phyloP scores from a whole-genome alignment of 768 basidiomycete species.

The Glaciozyma martinii region DNA sequence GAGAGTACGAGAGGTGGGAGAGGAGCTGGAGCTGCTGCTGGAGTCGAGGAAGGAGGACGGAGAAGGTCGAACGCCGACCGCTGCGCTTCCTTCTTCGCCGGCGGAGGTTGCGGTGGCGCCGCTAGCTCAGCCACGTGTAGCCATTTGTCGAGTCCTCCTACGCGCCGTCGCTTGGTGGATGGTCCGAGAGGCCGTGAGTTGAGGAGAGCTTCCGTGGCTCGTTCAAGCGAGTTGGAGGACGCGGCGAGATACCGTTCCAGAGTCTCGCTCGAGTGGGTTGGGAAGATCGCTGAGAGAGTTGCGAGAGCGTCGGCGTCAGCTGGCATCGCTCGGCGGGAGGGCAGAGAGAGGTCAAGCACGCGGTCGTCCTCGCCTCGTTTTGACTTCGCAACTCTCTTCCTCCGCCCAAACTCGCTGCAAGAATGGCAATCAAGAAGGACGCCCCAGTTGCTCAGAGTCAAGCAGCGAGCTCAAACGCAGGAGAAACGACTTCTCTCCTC shows the following conservation, averaged over 20 bases:
- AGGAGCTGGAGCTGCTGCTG: not conserved
- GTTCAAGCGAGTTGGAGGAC: not conserved
- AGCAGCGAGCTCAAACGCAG: no score
- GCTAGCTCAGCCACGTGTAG: not conserved
- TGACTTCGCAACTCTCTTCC: no score
- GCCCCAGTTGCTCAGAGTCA: no score
- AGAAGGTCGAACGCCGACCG: not conserved
- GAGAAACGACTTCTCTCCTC: no score
- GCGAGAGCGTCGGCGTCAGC: not conserved
- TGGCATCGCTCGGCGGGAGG: no score
- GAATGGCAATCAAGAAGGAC: no score
- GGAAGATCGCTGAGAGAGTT: not conserved
- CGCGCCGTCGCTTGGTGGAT: not conserved
- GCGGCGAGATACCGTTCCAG: not conserved
- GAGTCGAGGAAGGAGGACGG: not conserved
- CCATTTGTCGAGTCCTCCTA: not conserved
- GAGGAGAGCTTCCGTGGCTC: not conserved
- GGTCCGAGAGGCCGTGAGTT: not conserved
- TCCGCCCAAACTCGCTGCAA: no score
- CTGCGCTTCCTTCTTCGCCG: not conserved
- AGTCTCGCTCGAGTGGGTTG: not conserved
- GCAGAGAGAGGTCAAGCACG: no score
- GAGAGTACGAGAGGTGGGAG: constrained; percentile 26
- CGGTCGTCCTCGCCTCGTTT: no score
- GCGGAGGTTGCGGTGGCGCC: not conserved